These are phyloP conservation scores for Arthrobotrys megalospora DNA, from an alignment of 2,329 filamentous ascomycete species.

Conservation along the genomic window DNA sequence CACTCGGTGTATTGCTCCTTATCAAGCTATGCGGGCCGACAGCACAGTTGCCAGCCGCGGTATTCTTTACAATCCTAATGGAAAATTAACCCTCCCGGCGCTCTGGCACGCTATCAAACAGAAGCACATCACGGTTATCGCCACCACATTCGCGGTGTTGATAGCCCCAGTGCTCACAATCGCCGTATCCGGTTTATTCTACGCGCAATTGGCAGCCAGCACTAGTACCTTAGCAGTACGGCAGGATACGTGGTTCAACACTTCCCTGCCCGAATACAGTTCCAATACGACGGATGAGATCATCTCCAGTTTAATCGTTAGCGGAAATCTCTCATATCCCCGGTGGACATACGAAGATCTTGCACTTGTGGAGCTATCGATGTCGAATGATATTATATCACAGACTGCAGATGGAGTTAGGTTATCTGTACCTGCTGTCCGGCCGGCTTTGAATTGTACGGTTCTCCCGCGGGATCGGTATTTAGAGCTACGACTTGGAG, in stretches of 20 bases:
- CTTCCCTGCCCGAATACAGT: constrained; percentile 28
- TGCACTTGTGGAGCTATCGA: constrained; percentile 75
- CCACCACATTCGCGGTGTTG: constrained; percentile 56
- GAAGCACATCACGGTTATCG: constrained; percentile 57
- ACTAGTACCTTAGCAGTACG: constrained; percentile 30
- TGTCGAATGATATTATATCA: constrained; percentile 78
- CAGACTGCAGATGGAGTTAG: constrained; percentile 77
- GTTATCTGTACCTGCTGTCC: constrained; percentile 74
- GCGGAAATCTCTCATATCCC: constrained; percentile 72
- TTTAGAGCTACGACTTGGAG: constrained; percentile 78
- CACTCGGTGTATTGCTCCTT: constrained; percentile 48
- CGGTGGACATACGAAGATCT: constrained; percentile 73
- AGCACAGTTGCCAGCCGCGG: constrained; percentile 54
- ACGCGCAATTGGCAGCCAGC: constrained; percentile 21
- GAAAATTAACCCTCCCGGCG: constrained; percentile 53
- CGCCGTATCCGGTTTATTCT: constrained; percentile 58
- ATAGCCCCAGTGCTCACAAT: constrained; percentile 58
- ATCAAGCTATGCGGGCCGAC: constrained; percentile 55
- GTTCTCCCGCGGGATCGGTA: constrained; percentile 79
- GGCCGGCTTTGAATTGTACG: constrained; percentile 66
- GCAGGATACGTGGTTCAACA: constrained; percentile 53
- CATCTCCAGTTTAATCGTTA: constrained; percentile 44
- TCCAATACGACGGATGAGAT: constrained; percentile 49
- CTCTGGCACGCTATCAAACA: constrained; percentile 59
- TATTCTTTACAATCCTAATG: constrained; percentile 56